Percentiles rank a stretch among this genome's conserved stretches.
phyloP scores from a whole-genome alignment of 116 monocot genomes.

The Cymodocea nodosa region DNA sequence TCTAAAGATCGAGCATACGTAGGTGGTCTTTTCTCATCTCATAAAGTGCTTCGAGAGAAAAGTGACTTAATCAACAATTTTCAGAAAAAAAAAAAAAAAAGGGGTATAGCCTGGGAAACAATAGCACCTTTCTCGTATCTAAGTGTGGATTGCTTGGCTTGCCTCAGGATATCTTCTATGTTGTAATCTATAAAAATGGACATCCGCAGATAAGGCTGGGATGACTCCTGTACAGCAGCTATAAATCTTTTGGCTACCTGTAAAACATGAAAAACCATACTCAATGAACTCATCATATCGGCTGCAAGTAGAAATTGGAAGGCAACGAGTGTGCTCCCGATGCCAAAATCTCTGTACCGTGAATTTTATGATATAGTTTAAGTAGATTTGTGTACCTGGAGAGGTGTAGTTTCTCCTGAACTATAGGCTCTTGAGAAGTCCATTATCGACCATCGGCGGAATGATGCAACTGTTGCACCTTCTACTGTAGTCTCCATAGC shows the following conservation, averaged over 20 bases:
- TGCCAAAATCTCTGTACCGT: too few species aligned
- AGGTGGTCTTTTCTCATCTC: too few species aligned
- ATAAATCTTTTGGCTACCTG: constrained; percentile 69
- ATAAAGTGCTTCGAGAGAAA: too few species aligned
- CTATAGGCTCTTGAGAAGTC: constrained; percentile 66
- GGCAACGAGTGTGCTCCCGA: too few species aligned
- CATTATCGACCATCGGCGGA: constrained; percentile 58
- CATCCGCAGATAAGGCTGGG: constrained; percentile 38
- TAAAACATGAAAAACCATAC: too few species aligned
- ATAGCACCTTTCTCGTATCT: constrained; percentile 50
- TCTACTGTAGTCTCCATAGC: constrained; percentile 6
- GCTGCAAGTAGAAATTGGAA: too few species aligned
- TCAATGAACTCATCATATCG: too few species aligned
- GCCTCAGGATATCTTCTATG: constrained; percentile 46
- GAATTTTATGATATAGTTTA: too few species aligned
- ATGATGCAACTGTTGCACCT: constrained; percentile 11
- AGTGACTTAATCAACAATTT: not conserved
- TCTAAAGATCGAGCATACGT: too few species aligned
- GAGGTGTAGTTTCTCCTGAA: constrained; percentile 56
- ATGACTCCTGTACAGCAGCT: constrained; percentile 42
- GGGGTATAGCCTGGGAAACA: too few species aligned
- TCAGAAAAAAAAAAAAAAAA: not conserved
- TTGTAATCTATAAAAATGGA: constrained; percentile 60
- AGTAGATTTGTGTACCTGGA: constrained; percentile 23
- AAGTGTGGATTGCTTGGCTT: constrained; percentile 62